phyloP scores from a whole-genome alignment of 345 rosid species.

The Linum tenue region DNA sequence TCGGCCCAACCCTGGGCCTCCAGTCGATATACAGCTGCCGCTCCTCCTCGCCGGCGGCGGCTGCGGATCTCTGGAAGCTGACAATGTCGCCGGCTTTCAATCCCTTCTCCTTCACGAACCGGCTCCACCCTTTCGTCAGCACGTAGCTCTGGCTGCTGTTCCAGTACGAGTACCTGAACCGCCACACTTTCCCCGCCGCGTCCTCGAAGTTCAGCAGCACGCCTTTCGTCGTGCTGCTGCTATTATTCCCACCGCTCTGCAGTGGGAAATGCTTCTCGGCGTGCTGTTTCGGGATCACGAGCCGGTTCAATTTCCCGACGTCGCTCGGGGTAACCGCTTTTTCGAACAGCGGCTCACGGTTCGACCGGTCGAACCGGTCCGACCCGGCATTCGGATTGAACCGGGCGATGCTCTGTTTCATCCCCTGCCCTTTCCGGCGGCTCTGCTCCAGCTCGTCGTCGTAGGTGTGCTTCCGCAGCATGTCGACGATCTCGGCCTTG shows the following conservation, averaged over 20 bases:
- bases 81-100: slow-evolving; percentile 76
- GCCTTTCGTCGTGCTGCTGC: slow-evolving; percentile 32
- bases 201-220: slow-evolving; percentile 62
- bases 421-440: slow-evolving; percentile 28
- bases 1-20: slow-evolving; percentile 27
- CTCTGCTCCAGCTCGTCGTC: slow-evolving; percentile 62
- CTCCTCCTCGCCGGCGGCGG: slow-evolving; percentile 48
- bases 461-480: slow-evolving; percentile 85
- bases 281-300: slow-evolving; percentile 90
- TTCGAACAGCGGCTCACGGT: slow-evolving; percentile 69
- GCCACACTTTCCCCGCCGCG: slow-evolving; percentile 62
- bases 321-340: slow-evolving; percentile 88
- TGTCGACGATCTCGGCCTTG: slow-evolving; percentile 78
- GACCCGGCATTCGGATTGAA: neutral
- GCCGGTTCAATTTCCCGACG: slow-evolving; percentile 87
- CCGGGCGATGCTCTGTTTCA: neutral
- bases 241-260: slow-evolving; percentile 10
- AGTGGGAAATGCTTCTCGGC: slow-evolving; percentile 41
- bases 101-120: slow-evolving; percentile 76
- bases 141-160: slow-evolving; percentile 93
- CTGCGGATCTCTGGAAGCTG: slow-evolving; percentile 52
- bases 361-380: neutral
- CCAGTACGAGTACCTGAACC: slow-evolving; percentile 95
- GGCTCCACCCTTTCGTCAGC: slow-evolving; percentile 91
- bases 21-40: slow-evolving; percentile 57